Base-by-base conservation (phyloP, 768 basidiomycete species). In the Lentinula sp. region DNA sequence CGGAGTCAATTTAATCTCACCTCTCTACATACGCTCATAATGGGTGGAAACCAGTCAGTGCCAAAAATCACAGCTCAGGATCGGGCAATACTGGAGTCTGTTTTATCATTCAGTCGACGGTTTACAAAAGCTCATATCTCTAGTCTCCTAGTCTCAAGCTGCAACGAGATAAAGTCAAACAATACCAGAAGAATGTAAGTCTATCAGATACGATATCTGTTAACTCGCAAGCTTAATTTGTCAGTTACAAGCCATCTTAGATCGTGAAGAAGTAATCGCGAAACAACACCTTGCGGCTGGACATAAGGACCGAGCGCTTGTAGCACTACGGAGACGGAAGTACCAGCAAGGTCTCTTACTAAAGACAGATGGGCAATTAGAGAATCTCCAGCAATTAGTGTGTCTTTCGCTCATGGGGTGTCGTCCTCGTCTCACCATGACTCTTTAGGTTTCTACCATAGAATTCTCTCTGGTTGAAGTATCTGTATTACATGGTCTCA, bases 381-480 rank as follows among this genome's bases (percentile, higher is more conserved):
- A 89, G 76, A 91, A 84, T 60, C 72, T 98, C 60, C 94, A 98
- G 73, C 87, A 93, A 63, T 78, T 98, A 53, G 96, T 95, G 63
- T 63, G 86, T 75, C 16, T 23, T 16, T 10, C 50, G 40, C 3
- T 32, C 50, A 49, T 57, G 64, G 18, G 9, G 42, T 32, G 15
- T 42, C 18, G 15, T 42, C 18, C 2, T 39, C 2, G 34, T 1
- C 18, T 53, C 45, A 42, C 37, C 43, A 21, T 43, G n/a, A 13
- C 39, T 40, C 16, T 34, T 16, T 68, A 99, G 96, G 95, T 98
- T 28, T 91, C 93, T 3, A 91, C 89, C 0, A 97, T 99, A 67
- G 97, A 99, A 71, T 98, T 97, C 76, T 94, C 97, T 6, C 80
- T 95, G 53, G 86, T 98, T 21, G 92, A 98, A 73, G 85, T 91